Conservation (phyloP, 306 rosid species). For the Corylus americana region DNA sequence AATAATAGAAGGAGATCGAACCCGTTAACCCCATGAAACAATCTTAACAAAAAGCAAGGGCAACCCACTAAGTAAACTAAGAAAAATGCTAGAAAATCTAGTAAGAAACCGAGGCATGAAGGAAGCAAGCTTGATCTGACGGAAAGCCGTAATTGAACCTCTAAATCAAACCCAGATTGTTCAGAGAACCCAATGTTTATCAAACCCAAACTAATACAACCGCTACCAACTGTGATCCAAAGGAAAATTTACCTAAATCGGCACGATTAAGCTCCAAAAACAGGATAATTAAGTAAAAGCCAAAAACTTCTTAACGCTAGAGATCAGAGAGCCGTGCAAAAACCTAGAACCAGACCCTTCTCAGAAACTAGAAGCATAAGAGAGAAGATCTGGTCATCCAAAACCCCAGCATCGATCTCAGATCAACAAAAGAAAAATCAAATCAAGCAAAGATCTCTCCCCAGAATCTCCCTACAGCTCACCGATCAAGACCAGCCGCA, state of each 20-base stretch:
- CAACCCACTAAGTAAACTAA: conserved; percentile 6
- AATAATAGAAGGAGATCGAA: neutral
- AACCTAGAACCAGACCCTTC: conserved; percentile 25
- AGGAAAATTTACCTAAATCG: conserved; percentile 10
- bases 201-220: conserved; percentile 7
- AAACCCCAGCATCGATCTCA: conserved; percentile 24
- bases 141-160: conserved; percentile 5
- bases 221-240: conserved; percentile 20
- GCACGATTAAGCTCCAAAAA: neutral
- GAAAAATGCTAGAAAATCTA: neutral
- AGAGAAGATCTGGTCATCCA: neutral
- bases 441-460: neutral
- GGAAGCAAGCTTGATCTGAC: conserved; percentile 21
- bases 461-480: conserved; percentile 15
- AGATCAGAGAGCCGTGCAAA: conserved; percentile 17
- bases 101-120: conserved; percentile 18
- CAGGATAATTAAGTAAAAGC: neutral
- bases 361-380: neutral
- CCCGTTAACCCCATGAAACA: neutral
- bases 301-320: neutral
- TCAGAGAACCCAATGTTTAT: neutral
- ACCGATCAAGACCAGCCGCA: conserved; percentile 17
- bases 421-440: conserved; percentile 35
- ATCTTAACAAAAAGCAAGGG: conserved; percentile 1
- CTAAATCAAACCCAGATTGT: neutral